Percentiles rank a stretch among this genome's conserved stretches.
Evolutionary conservation across 805 yeast species (phyloP).

Genomic region (Zygosaccharomyces rouxii): DNA sequence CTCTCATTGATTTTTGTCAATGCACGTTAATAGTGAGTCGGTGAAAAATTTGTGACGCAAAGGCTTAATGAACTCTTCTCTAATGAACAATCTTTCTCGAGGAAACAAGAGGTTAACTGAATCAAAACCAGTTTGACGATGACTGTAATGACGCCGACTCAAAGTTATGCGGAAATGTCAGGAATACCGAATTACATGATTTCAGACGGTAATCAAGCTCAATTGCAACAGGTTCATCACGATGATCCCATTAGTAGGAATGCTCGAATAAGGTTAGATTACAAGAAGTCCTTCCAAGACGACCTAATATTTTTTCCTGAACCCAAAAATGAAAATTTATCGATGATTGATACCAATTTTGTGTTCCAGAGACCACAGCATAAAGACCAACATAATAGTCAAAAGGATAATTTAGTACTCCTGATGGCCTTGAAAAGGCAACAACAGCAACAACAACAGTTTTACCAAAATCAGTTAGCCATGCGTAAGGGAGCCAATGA

Average conservation of each 20-base stretch:
- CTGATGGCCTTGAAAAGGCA: slow-evolving; percentile 20
- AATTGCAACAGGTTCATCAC: slow-evolving; percentile 1
- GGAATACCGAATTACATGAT: slow-evolving; percentile 1
- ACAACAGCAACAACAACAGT: slow-evolving; percentile 19
- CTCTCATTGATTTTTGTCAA: background rate
- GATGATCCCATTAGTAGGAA: slow-evolving; percentile 26
- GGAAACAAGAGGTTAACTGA: background rate
- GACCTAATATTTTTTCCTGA: slow-evolving; percentile 31
- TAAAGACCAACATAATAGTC: slow-evolving; percentile 10
- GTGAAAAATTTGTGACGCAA: slow-evolving; percentile 14
- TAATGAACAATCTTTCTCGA: background rate
- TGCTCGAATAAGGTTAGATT: slow-evolving; percentile 27
- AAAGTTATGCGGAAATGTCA: slow-evolving; percentile 1
- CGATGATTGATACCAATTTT: slow-evolving; percentile 3
- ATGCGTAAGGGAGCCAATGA: slow-evolving; percentile 8
- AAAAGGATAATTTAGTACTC: slow-evolving; percentile 20
- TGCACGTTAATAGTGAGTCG: slow-evolving; percentile 15
- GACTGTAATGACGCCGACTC: slow-evolving; percentile 5
- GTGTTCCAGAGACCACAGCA: slow-evolving; percentile 6
- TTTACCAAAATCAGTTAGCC: slow-evolving; percentile 9
- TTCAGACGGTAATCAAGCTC: slow-evolving; percentile 3
- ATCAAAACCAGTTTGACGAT: background rate
- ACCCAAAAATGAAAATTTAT: slow-evolving; percentile 2
- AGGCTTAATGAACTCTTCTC: background rate
- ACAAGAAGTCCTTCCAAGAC: slow-evolving; percentile 29